Percentiles rank a stretch among this genome's conserved stretches.
Conservation (phyloP, 2,329 filamentous ascomycete genomes). For the Venturia aucupariae region DNA sequence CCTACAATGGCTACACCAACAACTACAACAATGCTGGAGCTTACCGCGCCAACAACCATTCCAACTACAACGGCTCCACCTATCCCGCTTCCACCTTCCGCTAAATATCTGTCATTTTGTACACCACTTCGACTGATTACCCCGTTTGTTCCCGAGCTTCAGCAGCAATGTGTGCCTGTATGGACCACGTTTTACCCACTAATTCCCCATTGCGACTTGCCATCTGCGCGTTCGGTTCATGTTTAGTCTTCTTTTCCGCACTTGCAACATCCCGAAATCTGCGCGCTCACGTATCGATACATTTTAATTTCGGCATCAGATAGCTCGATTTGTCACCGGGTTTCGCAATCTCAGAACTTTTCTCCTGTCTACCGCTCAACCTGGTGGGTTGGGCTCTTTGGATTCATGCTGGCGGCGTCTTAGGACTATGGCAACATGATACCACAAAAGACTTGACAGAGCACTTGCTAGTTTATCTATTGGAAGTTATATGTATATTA, state of each 20-base stretch:
- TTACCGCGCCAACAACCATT: neutral
- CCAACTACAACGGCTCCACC: neutral
- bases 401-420: slow-evolving; percentile 7
- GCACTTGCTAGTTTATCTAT: slow-evolving; percentile 5
- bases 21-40: neutral
- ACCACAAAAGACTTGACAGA: slow-evolving; percentile 1
- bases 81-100: neutral
- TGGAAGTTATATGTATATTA: slow-evolving; percentile 2
- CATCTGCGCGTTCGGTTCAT: neutral
- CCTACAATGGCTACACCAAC: neutral
- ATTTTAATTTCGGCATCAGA: neutral
- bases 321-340: slow-evolving; percentile 4
- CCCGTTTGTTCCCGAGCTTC: neutral
- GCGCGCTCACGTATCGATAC: slow-evolving; percentile 36
- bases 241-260: slow-evolving; percentile 47
- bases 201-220: neutral
- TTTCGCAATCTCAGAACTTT: slow-evolving; percentile 9
- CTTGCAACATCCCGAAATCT: slow-evolving; percentile 50
- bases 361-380: slow-evolving; percentile 6
- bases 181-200: neutral
- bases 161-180: neutral
- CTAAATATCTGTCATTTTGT: neutral
- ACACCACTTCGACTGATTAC: neutral
- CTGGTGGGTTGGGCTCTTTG: slow-evolving; percentile 8
- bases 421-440: slow-evolving; percentile 10